Base-by-base conservation (phyloP, 495 filamentous ascomycete genomes). In the Penicillium cataractarum region DNA sequence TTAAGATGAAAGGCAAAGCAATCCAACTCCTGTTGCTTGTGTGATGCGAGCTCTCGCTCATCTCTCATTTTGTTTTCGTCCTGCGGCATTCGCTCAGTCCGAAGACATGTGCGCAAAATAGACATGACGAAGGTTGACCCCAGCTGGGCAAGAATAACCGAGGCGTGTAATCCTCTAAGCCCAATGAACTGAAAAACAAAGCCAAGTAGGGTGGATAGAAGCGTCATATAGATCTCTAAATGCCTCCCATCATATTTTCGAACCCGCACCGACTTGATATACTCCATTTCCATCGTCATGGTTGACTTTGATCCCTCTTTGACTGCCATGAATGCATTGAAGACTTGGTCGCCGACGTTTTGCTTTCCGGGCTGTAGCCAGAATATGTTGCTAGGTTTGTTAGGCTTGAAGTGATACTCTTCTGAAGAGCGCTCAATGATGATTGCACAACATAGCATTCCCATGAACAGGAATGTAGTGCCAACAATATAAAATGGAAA, bases 171-270 rank as follows among this genome's bases (percentile, higher is more conserved):
- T 1, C 77, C 80, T 42, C 82, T 75, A 4, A 83, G 61, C 2
- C 83, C 83, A 6, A 81, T 65, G 59, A 86, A 86, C 62, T 86
- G 82, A 6, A 76, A 54, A 31, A 83, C 62, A 46, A 83, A 86
- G 1, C 83, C 83, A 2, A 73, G n/a, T 49, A 84, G 58, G 5
- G 77, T 79, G 1, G 78, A 49, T 1, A 26, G 19, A 13, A 79
- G 42, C 1, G 70, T 69, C 7, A 24, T 71, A 56, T 58, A 74
- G 37, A 50, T 57, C n/a, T 65, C 50, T 0, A 56, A 1, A 37
- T 61, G 46, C 46, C 58, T 35, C 6, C 26, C 54, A 3, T 63
- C 44, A 22, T 56, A 62, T 40, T 49, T 61, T 10, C 22, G 54
- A n/a, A 67, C 58, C 22, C 73, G 55, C 8, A 70, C 63, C 0